Base-by-base conservation (phyloP, 2,329 filamentous ascomycete species). In the Xylaria sp. region DNA sequence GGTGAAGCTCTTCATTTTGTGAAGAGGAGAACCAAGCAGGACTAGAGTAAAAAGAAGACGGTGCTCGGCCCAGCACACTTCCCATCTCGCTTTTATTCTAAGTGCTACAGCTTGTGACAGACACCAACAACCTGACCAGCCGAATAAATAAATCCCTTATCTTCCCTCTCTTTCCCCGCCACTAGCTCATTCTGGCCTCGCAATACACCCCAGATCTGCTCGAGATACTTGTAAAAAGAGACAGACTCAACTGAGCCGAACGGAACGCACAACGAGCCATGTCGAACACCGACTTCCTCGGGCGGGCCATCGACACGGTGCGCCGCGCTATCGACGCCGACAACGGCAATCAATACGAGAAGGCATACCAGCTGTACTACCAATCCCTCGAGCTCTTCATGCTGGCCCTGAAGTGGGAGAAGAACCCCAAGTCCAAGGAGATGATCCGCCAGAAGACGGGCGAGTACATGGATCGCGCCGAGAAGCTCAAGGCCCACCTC, bases 401-500 rank as follows among this genome's bases (percentile, higher is more conserved):
- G 92, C 92, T 98, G 70, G 96, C 96, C 41, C 88, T 99, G 69
- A 99, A 99, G 86, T 99, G 95, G 95, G 96, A 99, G 85, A 99
- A 98, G 88, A 98, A 98, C 84, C 90, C 92, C 72, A 95, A 94
- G 76, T 94, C 94, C 73, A 98, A 98, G 86, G 94, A 97, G 80
- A 97, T 97, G 89, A 98, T 99, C 81, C 92, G 96, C 75, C 90
- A 92, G 76, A 98, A 98, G 85, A 94, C 94, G 23, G 92, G 87
- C 76, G 95, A 98, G 80, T 99, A 99, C 86, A 97, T 99, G 92
- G 95, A 98, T 83, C 93, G 96, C 72, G 96, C 96, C 73, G 96
- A 99, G 85, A 98, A 98, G 85, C 89, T 99, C 73, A 99, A 99
- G 83, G 90, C 91, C 65, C 96, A 98, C 80, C 85, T 99, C 50